Conservation (phyloP, 371 early-diverging fungal species). For the Mucor circinelloides region DNA sequence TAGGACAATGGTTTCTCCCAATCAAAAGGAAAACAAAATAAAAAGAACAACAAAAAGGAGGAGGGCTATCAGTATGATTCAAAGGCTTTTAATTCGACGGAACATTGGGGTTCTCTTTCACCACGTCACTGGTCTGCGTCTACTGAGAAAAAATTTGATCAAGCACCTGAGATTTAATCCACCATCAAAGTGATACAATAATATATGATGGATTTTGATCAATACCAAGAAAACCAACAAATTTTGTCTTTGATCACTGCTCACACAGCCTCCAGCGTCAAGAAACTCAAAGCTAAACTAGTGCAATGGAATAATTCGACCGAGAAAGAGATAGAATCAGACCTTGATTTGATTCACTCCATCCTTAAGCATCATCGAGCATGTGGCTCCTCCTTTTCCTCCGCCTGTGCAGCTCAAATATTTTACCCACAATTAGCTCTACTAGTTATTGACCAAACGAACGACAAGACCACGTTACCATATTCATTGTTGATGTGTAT, state of each 20-base stretch:
- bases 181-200: not conserved
- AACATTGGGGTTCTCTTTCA: not conserved
- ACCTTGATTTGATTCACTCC: slow-evolving; percentile 8
- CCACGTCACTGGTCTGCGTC: not conserved
- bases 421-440: slow-evolving; percentile 1
- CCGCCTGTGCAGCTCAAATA: not conserved
- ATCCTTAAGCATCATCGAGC: slow-evolving; percentile 10
- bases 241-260: not conserved
- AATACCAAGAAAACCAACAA: not conserved
- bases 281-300: not conserved
- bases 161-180: not conserved
- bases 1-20: slow-evolving; percentile 30
- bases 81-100: slow-evolving; percentile 6
- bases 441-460: not conserved
- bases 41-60: slow-evolving; percentile 10
- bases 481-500: slow-evolving; percentile 12
- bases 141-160: not conserved
- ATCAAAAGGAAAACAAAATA: slow-evolving; percentile 24
- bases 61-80: not conserved
- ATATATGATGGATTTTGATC: not conserved
- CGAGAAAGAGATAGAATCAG: not conserved
- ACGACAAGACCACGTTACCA: not conserved
- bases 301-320: not conserved
- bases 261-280: not conserved
- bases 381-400: slow-evolving; percentile 1